Base-by-base conservation (phyloP, 1,139 yeast genomes). In the Dujonia santamariae region DNA sequence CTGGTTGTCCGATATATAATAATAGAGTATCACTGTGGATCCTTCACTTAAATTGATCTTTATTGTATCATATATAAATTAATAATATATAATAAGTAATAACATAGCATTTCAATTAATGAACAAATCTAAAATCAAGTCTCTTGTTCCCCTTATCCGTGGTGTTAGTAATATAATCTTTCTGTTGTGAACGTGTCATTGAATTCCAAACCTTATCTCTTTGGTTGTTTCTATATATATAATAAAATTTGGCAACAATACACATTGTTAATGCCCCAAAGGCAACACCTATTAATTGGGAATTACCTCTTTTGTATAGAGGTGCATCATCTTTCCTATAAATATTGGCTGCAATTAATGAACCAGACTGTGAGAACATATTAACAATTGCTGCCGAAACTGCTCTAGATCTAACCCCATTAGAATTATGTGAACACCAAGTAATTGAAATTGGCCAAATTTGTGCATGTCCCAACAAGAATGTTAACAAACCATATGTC, bases 371-470 rank as follows among this genome's bases (percentile, higher is more conserved):
- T 1, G 72, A 74, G 43, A 64, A 65, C 59, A 78, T 76, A 47
- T 80, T 80, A 51, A 74, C 75, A 18, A 78, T 38, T 0, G 85
- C 77, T 3, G 82, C 68, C 14, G 78, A 65, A 6, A 79, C 75
- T 0, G 84, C 70, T 42, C 86, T 60, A 7, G 73, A 61, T 20
- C 77, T 56, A 19, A 80, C 80, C 6, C 80, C 63, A 44, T 75
- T 72, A 9, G 83, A 64, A 44, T 78, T 78, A 23, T 71, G 53
- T 0, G 82, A 75, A 34, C 74, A 67, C 78, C 82, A 74, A 16
- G 77, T 60, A 29, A 76, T 77, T 36, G 69, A 56, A 34, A 76
- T 15, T 0, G 58, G 52, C 46, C 51, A 50, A 26, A 39, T 37
- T 3, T 51, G 51, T 6, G 53, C 36, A 28, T 43, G 48, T 5